Base-by-base conservation (phyloP, 2,329 filamentous ascomycete genomes). In the Microdochium trichocladiopsis region DNA sequence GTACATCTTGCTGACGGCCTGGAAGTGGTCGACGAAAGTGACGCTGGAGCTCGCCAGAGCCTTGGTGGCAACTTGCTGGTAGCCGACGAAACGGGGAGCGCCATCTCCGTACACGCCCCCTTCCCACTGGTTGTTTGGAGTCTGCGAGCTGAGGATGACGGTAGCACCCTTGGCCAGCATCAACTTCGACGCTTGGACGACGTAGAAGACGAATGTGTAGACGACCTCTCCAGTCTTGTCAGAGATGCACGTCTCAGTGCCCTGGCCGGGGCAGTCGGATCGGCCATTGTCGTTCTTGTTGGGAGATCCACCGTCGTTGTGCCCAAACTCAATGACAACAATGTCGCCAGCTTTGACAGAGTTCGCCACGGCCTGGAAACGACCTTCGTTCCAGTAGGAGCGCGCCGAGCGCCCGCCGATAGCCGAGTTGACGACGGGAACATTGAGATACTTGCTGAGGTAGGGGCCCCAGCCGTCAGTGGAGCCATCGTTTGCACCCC, bases 291-390 rank as follows among this genome's bases (percentile, higher is more conserved):
- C 83, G 12, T 63, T 70, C 8, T 64, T 63, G 50, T 58, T 60
- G 2, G 81, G 72, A 2, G 74, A 74, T 5, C 83, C 82, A 45
- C 83, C 84, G 61, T 88, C 85, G 64, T 88, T 88, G 72, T 88
- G 84, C 0, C 85, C 84, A 61, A 88, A 87, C 60, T 86, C 83
- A 54, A 88, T 85, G 52, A 87, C 71, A 10, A 87, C 82, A 59
- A 80, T 82, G 68, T 87, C 84, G 53, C 79, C 80, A 3, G 72
- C 52, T 58, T 74, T 55, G 14, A 85, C 68, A 2, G 71, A 57
- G 36, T 68, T 63, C 53, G 76, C 73, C 52, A 87, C 76, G 4
- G 73, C 72, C 25, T 71, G 64, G 69, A 86, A 87, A 45, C 78
- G 80, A 37, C 77, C 78, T 66, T 87, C 83, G 49, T 78, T 74